phyloP scores from a whole-genome alignment of 176 grass and related monocot genomes.

The Carex pumila region DNA sequence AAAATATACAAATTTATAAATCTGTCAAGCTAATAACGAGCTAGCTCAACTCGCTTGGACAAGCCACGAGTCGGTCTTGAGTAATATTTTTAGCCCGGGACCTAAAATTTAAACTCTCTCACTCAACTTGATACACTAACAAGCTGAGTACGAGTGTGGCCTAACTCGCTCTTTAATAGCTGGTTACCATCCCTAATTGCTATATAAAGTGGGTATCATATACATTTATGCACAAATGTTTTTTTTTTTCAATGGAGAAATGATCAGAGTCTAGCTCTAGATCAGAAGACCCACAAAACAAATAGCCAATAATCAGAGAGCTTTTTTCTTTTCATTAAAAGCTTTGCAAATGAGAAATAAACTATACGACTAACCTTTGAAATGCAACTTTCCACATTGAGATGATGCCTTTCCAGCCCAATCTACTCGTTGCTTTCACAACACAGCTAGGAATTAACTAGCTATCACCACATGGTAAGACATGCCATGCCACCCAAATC shows the following conservation, averaged over 20 bases:
- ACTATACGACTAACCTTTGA: constrained; percentile 17
- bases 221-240: too few relatives aligned
- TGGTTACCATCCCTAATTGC: too few relatives aligned
- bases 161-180: too few relatives aligned
- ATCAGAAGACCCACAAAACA: not conserved
- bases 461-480: constrained; percentile 30
- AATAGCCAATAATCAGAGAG: not conserved
- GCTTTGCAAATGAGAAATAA: constrained; percentile 10
- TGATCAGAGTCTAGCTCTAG: not conserved
- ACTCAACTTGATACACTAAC: too few relatives aligned
- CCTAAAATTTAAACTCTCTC: too few relatives aligned
- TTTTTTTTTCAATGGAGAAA: not conserved
- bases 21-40: too few relatives aligned
- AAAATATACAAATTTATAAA: too few relatives aligned
- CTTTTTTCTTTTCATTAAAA: not conserved
- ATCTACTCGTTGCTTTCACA: constrained; percentile 13
- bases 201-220: not conserved
- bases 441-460: not conserved
- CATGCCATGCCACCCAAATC: constrained; percentile 70
- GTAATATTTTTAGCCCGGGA: too few relatives aligned
- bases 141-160: too few relatives aligned
- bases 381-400: constrained; percentile 55
- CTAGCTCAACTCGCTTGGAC: too few relatives aligned
- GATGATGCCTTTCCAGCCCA: constrained; percentile 20
- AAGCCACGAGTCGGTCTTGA: too few relatives aligned